phyloP scores from a whole-genome alignment of 2,329 filamentous ascomycete genomes.

The Leptodontidium sp. region DNA sequence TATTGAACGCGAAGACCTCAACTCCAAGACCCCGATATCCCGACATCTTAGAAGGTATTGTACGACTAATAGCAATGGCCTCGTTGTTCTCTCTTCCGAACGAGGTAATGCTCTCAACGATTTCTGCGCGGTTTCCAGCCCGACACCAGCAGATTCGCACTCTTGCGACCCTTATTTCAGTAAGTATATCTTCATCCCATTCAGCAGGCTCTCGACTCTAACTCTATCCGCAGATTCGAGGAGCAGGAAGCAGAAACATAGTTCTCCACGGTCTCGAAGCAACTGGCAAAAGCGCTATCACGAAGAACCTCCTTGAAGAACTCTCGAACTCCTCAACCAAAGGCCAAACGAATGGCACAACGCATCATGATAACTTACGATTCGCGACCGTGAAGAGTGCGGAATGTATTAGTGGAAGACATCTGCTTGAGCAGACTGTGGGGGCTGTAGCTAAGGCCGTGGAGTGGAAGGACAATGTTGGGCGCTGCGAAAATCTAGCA shows the following conservation, averaged over 20 bases:
- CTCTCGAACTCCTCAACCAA: slow-evolving; percentile 44
- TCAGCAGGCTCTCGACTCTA: not conserved
- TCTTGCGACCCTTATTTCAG: slow-evolving; percentile 60
- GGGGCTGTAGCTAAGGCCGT: slow-evolving; percentile 65
- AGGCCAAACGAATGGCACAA: slow-evolving; percentile 8
- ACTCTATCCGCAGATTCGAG: slow-evolving; percentile 24
- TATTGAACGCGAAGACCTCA: not conserved
- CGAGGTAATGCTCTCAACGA: slow-evolving; percentile 56
- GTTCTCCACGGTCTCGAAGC: slow-evolving; percentile 86
- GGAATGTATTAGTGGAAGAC: slow-evolving; percentile 81
- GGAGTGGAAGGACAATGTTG: slow-evolving; percentile 57
- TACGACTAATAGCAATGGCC: slow-evolving; percentile 43
- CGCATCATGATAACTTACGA: slow-evolving; percentile 54
- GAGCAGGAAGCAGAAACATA: slow-evolving; percentile 58
- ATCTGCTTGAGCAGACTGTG: slow-evolving; percentile 77
- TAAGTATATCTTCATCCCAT: slow-evolving; percentile 40
- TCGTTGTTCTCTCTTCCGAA: slow-evolving; percentile 61
- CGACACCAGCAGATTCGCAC: slow-evolving; percentile 67
- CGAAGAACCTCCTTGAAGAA: slow-evolving; percentile 65
- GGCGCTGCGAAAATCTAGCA: slow-evolving; percentile 81
- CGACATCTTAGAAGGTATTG: not conserved
- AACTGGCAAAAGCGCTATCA: slow-evolving; percentile 83
- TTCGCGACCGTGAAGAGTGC: slow-evolving; percentile 72
- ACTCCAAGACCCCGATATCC: too few species aligned
- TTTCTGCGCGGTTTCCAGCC: slow-evolving; percentile 61